These are phyloP conservation scores for Sclerotinia sclerotiorum DNA, from an alignment of 2,329 filamentous ascomycete genomes.

Conservation along the genomic window DNA sequence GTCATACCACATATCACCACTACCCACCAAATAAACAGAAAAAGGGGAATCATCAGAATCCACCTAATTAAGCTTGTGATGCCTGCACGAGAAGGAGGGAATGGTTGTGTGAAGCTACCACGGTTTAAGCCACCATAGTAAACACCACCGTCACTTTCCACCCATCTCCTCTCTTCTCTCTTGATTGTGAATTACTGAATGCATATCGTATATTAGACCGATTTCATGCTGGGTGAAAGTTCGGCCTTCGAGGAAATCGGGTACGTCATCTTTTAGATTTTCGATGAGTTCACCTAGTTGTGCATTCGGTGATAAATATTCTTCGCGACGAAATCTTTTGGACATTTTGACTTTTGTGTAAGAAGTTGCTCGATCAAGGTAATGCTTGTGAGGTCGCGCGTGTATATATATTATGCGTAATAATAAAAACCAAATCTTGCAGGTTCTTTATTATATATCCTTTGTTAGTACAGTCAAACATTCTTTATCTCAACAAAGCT, in stretches of 20 bases:
- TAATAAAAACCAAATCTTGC: too few species aligned
- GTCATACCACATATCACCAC: not conserved
- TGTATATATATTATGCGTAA: too few species aligned
- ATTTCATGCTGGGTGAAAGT: not conserved
- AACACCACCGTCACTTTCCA: too few species aligned
- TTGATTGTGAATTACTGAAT: not conserved
- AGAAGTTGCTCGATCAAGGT: too few species aligned
- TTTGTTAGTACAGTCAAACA: not conserved
- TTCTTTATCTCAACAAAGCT: not conserved
- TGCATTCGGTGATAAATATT: not conserved
- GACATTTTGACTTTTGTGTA: not conserved
- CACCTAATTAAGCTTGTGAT: accelerated
- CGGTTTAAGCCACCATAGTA: too few species aligned
- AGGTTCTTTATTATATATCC: not conserved
- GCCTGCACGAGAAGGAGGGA: too few species aligned
- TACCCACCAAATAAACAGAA: not conserved
- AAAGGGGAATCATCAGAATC: not conserved
- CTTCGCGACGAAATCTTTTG: too few species aligned
- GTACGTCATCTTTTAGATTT: not conserved
- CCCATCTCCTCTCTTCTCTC: not conserved
- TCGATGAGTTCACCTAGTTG: not conserved
- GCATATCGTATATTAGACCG: not conserved
- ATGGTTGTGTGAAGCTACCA: too few species aligned
- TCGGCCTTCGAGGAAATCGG: not conserved
- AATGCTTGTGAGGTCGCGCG: too few species aligned